Conservation (phyloP, 352 stramenopile genomes). For the Stephanocyclus meneghinianus region DNA sequence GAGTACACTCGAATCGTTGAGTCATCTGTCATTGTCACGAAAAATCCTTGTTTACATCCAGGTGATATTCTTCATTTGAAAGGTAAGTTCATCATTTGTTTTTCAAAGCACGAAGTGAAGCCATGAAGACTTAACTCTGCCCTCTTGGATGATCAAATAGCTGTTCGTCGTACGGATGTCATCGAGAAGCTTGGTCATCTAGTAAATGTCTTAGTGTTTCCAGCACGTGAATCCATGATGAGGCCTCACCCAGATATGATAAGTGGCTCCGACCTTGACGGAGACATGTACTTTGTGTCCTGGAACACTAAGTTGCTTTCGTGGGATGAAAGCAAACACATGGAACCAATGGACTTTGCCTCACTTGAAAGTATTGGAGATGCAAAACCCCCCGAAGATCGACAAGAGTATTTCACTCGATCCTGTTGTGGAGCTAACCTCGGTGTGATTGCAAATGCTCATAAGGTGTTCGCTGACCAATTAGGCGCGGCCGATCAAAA, state of each 20-base stretch:
- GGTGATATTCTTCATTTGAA: slow-evolving; percentile 23
- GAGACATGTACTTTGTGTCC: slow-evolving; percentile 27
- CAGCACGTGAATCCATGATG: slow-evolving; percentile 9
- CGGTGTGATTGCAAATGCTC: slow-evolving; percentile 23
- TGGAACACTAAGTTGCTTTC: slow-evolving; percentile 23
- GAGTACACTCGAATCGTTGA: not conserved
- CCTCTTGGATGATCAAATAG: not conserved
- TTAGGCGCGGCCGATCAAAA: slow-evolving; percentile 13
- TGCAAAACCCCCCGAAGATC: not conserved
- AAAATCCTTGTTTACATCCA: slow-evolving; percentile 29
- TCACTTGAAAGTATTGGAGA: slow-evolving; percentile 4
- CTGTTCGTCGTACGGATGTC: slow-evolving; percentile 11
- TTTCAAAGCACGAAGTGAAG: too few relatives aligned
- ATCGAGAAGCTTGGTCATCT: slow-evolving; percentile 5
- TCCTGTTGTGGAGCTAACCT: slow-evolving; percentile 15
- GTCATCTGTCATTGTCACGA: slow-evolving; percentile 24
- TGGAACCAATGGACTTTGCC: slow-evolving; percentile 23
- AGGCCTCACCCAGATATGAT: slow-evolving; percentile 29
- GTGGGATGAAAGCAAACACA: slow-evolving; percentile 1
- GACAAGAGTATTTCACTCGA: slow-evolving; percentile 9
- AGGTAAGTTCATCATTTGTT: slow-evolving; percentile 5
- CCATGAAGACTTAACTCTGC: too few relatives aligned
- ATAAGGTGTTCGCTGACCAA: slow-evolving; percentile 9
- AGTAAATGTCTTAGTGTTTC: slow-evolving; percentile 13
- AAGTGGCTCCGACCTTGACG: slow-evolving; percentile 27